These are phyloP conservation scores for Sextonia rubra DNA, from an alignment of 164 flowering plant species.

Conservation along the genomic window DNA sequence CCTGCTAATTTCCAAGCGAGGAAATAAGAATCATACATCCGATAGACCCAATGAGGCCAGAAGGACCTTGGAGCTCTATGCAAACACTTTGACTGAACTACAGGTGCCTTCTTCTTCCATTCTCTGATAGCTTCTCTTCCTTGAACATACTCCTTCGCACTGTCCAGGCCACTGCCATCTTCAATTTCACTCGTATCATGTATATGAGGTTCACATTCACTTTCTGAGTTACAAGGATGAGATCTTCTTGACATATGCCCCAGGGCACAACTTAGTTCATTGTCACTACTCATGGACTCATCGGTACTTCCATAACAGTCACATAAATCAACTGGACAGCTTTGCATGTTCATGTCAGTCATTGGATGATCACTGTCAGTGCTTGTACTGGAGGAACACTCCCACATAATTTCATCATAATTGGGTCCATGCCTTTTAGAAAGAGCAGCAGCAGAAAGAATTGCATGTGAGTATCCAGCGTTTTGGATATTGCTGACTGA, in stretches of 20 bases:
- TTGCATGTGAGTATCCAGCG: constrained; percentile 9
- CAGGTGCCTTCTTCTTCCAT: constrained; percentile 19
- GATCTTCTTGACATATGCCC: constrained; percentile 24
- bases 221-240: constrained; percentile 18
- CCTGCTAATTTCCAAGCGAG: constrained; percentile 87
- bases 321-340: constrained; percentile 41
- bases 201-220: constrained; percentile 14
- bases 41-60: constrained; percentile 90
- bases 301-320: constrained; percentile 32
- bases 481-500: constrained; percentile 28
- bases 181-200: constrained; percentile 17
- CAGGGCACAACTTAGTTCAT: constrained; percentile 26
- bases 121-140: constrained; percentile 20
- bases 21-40: constrained; percentile 79
- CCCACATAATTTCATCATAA: constrained; percentile 45
- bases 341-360: constrained; percentile 49
- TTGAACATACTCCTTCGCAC: constrained; percentile 10
- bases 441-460: constrained; percentile 25
- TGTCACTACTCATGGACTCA: constrained; percentile 66
- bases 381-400: constrained; percentile 56
- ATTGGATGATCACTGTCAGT: constrained; percentile 66
- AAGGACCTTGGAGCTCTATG: constrained; percentile 56
- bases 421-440: constrained; percentile 15
- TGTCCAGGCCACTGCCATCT: neutral
- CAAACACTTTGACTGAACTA: constrained; percentile 18